phyloP scores from a whole-genome alignment of 306 rosid species.

The Gastrolobium villosum region DNA sequence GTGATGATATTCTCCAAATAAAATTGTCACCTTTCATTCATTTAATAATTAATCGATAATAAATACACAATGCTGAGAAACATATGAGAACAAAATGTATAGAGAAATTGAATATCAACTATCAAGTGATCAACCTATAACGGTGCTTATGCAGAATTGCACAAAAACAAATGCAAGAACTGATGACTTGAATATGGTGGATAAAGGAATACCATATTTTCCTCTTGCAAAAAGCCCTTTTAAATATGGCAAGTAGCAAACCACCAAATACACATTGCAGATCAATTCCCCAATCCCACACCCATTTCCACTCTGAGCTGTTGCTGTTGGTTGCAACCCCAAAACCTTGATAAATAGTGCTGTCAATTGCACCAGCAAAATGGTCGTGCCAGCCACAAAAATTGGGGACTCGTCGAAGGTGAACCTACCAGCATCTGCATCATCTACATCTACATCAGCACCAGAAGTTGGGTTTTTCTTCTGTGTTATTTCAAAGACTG shows the following conservation, averaged over 20 bases:
- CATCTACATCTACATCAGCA: neutral
- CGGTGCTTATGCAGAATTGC: slow-evolving; percentile 34
- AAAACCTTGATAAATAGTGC: slow-evolving; percentile 48
- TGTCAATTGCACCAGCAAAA: slow-evolving; percentile 64
- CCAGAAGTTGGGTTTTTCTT: slow-evolving; percentile 55
- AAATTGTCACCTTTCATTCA: neutral
- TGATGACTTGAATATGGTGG: slow-evolving; percentile 61
- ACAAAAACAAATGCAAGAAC: slow-evolving; percentile 56
- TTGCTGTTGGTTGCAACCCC: slow-evolving; percentile 35
- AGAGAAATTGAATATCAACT: neutral
- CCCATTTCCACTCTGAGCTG: slow-evolving; percentile 33
- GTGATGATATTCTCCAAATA: neutral
- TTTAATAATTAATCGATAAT: neutral
- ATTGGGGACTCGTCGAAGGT: slow-evolving; percentile 71
- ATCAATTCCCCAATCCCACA: slow-evolving; percentile 64
- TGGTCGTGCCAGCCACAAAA: slow-evolving; percentile 65
- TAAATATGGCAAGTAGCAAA: slow-evolving; percentile 66
- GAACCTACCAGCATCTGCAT: slow-evolving; percentile 51
- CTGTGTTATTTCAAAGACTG: slow-evolving; percentile 70
- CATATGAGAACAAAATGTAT: no score
- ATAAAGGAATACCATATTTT: slow-evolving; percentile 69
- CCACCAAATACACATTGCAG: slow-evolving; percentile 50
- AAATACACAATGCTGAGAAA: neutral
- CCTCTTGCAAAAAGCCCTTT: slow-evolving; percentile 70
- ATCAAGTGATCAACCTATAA: neutral